These are phyloP conservation scores for Boletus eberwhitei DNA, from an alignment of 768 basidiomycete genomes.

Conservation along the genomic window DNA sequence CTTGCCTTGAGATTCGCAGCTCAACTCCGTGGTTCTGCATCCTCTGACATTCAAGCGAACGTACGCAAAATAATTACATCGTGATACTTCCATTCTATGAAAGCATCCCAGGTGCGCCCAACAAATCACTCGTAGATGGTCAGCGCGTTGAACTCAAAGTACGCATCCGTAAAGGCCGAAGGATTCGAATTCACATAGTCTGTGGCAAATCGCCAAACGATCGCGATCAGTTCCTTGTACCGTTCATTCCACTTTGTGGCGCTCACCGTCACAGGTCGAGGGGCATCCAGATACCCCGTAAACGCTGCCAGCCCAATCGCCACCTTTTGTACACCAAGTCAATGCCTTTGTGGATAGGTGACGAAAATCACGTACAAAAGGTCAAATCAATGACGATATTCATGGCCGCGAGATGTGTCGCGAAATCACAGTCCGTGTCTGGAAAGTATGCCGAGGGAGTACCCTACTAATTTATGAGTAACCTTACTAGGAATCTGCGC, in stretches of 20 bases:
- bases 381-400: slow-evolving; percentile 39
- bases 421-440: slow-evolving; percentile 54
- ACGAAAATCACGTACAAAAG: slow-evolving; percentile 10
- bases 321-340: slow-evolving; percentile 8
- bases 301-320: slow-evolving; percentile 21
- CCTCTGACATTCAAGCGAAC: not conserved
- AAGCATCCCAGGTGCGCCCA: not conserved
- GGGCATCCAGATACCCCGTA: slow-evolving; percentile 24
- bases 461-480: slow-evolving; percentile 37
- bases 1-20: not conserved
- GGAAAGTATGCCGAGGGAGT: slow-evolving; percentile 61
- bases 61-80: not conserved
- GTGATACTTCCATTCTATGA: not conserved
- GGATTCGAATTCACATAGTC: slow-evolving; percentile 3
- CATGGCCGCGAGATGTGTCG: slow-evolving; percentile 47
- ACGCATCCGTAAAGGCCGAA: not conserved
- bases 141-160: slow-evolving; percentile 4
- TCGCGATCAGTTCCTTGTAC: no score
- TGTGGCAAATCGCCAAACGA: not conserved
- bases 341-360: slow-evolving; percentile 4
- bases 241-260: not conserved
- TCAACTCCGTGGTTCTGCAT: not conserved
- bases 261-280: slow-evolving; percentile 22
- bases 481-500: not conserved
- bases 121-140: slow-evolving; percentile 1